These are phyloP conservation scores for Lasiodiplodia hormozganensis DNA, from an alignment of 2,329 filamentous ascomycete species.

Conservation along the genomic window DNA sequence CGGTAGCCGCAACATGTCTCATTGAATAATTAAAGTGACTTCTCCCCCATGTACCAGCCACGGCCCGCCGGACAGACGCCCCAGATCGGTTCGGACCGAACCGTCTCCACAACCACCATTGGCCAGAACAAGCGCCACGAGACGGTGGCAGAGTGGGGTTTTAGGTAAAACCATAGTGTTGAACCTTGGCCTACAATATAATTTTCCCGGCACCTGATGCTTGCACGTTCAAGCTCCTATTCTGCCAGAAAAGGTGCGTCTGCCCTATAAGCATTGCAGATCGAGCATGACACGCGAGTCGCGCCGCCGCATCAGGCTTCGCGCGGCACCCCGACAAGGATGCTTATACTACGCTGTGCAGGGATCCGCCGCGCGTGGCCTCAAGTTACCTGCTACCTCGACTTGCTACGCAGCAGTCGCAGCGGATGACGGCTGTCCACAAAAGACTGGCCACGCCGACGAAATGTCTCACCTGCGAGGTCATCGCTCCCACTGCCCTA, in stretches of 20 bases:
- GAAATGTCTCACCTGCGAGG: neutral
- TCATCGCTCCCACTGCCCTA: neutral
- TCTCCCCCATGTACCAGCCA: neutral
- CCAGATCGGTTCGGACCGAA: conserved; percentile 19
- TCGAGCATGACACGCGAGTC: neutral
- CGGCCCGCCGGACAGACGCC: neutral
- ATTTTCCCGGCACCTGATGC: conserved; percentile 3
- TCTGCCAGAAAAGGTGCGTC: conserved; percentile 2
- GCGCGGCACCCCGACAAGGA: neutral
- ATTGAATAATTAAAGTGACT: neutral
- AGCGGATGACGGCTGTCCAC: neutral
- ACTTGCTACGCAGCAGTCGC: neutral
- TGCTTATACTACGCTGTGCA: conserved; percentile 24
- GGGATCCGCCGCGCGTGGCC: conserved; percentile 2
- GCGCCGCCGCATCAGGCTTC: neutral
- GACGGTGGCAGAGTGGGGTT: neutral
- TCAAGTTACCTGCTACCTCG: neutral
- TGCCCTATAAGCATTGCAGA: neutral
- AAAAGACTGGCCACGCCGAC: neutral
- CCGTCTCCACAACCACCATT: conserved; percentile 19
- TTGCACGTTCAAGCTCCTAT: neutral
- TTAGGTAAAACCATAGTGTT: conserved; percentile 14
- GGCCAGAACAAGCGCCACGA: neutral
- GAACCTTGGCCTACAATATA: neutral
- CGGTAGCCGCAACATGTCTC: no score